Conservation (phyloP, 1,139 yeast genomes). For the Kurtzmaniella quercitrusa region DNA sequence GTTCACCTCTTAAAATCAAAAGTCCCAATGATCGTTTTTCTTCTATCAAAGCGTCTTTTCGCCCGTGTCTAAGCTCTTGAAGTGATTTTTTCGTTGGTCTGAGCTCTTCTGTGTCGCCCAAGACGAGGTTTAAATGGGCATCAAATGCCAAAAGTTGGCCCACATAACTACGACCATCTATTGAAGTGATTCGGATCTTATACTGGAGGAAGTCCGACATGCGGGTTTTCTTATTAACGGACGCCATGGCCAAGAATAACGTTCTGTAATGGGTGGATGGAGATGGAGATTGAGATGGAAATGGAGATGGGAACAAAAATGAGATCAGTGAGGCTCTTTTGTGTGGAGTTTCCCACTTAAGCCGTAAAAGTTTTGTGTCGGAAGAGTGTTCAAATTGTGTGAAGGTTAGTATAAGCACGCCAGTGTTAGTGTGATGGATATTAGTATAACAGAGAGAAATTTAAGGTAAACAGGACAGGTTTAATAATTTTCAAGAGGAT, state of each 20-base stretch:
- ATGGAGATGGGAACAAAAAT: neutral
- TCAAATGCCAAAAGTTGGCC: conserved; percentile 89
- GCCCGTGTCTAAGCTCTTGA: conserved; percentile 33
- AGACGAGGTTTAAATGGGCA: conserved; percentile 80
- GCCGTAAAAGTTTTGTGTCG: too few species aligned
- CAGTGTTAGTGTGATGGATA: too few species aligned
- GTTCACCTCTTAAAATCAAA: conserved; percentile 83
- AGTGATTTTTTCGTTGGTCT: conserved; percentile 64
- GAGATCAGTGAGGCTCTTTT: too few species aligned
- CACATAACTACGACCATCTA: conserved; percentile 70
- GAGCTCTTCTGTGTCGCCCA: conserved; percentile 82
- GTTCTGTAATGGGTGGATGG: conserved; percentile 3
- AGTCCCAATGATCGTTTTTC: conserved; percentile 76
- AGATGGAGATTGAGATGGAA: neutral
- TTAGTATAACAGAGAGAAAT: too few species aligned
- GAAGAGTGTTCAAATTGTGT: too few species aligned
- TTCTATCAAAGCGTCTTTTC: conserved; percentile 29
- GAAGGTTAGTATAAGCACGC: too few species aligned
- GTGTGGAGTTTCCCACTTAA: too few species aligned
- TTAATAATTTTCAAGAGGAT: too few species aligned
- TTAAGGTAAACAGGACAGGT: too few species aligned
- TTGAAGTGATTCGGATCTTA: conserved; percentile 66
- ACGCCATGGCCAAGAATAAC: conserved; percentile 3
- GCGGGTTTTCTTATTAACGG: conserved; percentile 40
- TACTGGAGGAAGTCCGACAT: conserved; percentile 71